Conservation (phyloP, 192 early-diverging fungal genomes). For the Backusella circina region DNA sequence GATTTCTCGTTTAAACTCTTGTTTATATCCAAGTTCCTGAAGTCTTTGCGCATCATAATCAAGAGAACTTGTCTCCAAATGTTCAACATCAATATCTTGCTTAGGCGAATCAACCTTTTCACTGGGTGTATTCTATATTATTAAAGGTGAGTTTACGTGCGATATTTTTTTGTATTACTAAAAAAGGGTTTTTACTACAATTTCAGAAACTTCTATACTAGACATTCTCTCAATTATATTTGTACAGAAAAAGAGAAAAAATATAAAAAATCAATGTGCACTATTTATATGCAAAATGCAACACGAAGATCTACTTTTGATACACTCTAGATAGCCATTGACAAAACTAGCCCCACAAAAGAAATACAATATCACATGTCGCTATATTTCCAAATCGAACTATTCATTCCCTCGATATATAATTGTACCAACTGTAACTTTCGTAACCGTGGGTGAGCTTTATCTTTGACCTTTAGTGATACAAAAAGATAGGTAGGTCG, state of each 20-base stretch:
- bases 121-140: not conserved
- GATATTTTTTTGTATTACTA: not conserved
- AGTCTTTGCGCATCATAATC: conserved; percentile 38
- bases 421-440: not conserved
- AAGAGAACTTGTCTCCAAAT: not conserved
- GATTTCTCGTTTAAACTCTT: conserved; percentile 45
- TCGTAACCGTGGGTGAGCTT: not conserved
- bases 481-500: not conserved
- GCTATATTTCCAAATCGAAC: not conserved
- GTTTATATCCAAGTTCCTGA: conserved; percentile 48
- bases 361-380: not conserved
- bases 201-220: not conserved
- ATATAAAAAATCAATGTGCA: not conserved
- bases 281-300: not conserved
- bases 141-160: not conserved
- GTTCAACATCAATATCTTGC: not conserved
- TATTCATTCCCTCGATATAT: not conserved
- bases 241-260: not conserved
- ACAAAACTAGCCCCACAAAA: not conserved
- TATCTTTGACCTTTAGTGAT: not conserved
- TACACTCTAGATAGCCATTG: not conserved
- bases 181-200: not conserved
- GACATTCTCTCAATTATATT: not conserved
- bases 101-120: not conserved
- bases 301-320: not conserved